phyloP scores from a whole-genome alignment of 2,329 filamentous ascomycete species.

The Chalaropsis ovoidea region DNA sequence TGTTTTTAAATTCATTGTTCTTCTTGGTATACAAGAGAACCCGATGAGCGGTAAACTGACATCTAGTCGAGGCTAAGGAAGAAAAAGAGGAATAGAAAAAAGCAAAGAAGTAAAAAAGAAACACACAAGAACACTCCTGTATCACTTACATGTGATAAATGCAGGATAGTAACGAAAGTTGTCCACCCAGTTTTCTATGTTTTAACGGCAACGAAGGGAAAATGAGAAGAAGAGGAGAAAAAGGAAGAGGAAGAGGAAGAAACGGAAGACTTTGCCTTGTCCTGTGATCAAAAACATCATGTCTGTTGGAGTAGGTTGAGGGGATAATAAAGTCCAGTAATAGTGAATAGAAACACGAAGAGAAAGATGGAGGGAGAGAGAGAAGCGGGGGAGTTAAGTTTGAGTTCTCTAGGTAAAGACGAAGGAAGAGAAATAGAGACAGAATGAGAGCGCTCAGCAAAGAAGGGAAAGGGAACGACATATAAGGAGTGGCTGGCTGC shows the following conservation, averaged over 20 bases:
- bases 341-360: conserved; percentile 2
- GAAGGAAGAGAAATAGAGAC: background rate
- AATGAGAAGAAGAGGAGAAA: background rate
- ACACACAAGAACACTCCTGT: background rate
- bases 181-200: conserved; percentile 6
- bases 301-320: background rate
- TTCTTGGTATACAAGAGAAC: background rate
- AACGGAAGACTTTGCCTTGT: too few relatives aligned
- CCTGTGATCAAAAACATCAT: too few relatives aligned
- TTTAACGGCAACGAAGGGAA: background rate
- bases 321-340: background rate
- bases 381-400: background rate
- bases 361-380: background rate
- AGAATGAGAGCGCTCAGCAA: background rate
- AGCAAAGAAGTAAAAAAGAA: background rate
- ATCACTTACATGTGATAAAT: background rate
- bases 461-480: background rate
- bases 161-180: background rate
- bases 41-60: background rate
- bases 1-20: background rate
- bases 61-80: background rate
- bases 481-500: too few relatives aligned
- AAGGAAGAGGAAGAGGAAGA: too few relatives aligned
- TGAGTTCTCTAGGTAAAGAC: background rate
- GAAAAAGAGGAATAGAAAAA: background rate